Percentiles rank a stretch among this genome's conserved stretches.
phyloP scores from a whole-genome alignment of 352 stramenopile species.

The Pythium utonaiense region DNA sequence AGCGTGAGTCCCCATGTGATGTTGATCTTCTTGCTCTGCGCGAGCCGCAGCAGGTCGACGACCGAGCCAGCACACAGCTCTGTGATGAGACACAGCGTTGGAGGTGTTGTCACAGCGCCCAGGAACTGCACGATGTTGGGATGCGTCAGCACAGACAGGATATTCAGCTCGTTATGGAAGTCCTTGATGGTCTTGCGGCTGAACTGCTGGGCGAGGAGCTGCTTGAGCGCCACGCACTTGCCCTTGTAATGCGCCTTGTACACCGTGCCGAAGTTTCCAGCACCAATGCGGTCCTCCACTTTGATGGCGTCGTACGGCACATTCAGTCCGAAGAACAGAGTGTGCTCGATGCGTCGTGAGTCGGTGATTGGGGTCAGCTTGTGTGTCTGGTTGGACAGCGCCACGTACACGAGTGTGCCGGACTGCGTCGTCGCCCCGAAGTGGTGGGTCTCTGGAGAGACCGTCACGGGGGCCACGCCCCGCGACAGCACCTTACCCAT shows the following conservation, averaged over 20 bases:
- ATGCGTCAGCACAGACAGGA: slow-evolving; percentile 74
- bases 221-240: slow-evolving; percentile 71
- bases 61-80: slow-evolving; percentile 70
- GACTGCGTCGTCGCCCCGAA: slow-evolving; percentile 63
- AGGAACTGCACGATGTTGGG: slow-evolving; percentile 83
- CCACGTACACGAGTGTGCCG: slow-evolving; percentile 68
- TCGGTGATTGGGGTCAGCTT: slow-evolving; percentile 50
- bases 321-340: slow-evolving; percentile 65
- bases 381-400: slow-evolving; percentile 64
- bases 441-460: slow-evolving; percentile 58
- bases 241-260: slow-evolving; percentile 77
- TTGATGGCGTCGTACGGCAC: slow-evolving; percentile 63
- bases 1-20: slow-evolving; percentile 73
- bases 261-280: slow-evolving; percentile 74
- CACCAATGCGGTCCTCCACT: slow-evolving; percentile 64
- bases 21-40: slow-evolving; percentile 59
- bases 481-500: slow-evolving; percentile 55
- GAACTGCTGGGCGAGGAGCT: slow-evolving; percentile 49
- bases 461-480: slow-evolving; percentile 38
- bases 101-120: slow-evolving; percentile 58
- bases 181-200: slow-evolving; percentile 57
- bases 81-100: slow-evolving; percentile 71
- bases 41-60: slow-evolving; percentile 63
- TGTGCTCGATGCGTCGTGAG: slow-evolving; percentile 50
- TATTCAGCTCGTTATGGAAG: slow-evolving; percentile 82